These are phyloP conservation scores for Amphicarpaea edgeworthii DNA, from an alignment of 306 rosid species.

Conservation along the genomic window DNA sequence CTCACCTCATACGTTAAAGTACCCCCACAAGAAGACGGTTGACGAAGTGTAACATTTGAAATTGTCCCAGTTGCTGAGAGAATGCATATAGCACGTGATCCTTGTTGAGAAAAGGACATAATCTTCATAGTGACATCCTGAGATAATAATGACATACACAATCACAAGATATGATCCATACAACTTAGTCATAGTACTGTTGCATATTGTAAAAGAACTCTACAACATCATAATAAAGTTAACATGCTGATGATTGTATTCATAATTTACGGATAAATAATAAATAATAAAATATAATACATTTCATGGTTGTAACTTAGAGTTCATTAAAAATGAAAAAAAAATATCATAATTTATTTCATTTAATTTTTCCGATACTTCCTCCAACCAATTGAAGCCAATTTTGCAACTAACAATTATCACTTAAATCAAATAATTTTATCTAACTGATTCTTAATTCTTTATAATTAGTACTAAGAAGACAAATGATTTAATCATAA, in stretches of 20 bases:
- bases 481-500: conserved; percentile 3
- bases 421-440: conserved; percentile 17
- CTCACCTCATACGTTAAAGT: conserved; percentile 73
- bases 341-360: conserved; percentile 1
- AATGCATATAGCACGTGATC: conserved; percentile 69
- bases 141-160: conserved; percentile 13
- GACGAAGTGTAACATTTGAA: conserved; percentile 79
- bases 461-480: neutral
- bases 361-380: neutral
- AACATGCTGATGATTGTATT: neutral
- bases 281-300: no score
- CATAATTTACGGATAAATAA: conserved; percentile 18
- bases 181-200: conserved; percentile 5
- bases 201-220: conserved; percentile 6
- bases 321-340: conserved; percentile 7
- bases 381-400: neutral
- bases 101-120: conserved; percentile 76
- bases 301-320: neutral
- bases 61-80: conserved; percentile 75
- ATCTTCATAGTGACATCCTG: conserved; percentile 76
- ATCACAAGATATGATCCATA: neutral
- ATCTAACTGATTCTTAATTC: conserved; percentile 7
- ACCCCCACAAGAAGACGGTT: conserved; percentile 71
- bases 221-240: neutral
- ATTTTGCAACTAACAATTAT: conserved; percentile 3